These are phyloP conservation scores for Dothiorella sarmentorum DNA, from an alignment of 2,329 filamentous ascomycete species.

Conservation along the genomic window DNA sequence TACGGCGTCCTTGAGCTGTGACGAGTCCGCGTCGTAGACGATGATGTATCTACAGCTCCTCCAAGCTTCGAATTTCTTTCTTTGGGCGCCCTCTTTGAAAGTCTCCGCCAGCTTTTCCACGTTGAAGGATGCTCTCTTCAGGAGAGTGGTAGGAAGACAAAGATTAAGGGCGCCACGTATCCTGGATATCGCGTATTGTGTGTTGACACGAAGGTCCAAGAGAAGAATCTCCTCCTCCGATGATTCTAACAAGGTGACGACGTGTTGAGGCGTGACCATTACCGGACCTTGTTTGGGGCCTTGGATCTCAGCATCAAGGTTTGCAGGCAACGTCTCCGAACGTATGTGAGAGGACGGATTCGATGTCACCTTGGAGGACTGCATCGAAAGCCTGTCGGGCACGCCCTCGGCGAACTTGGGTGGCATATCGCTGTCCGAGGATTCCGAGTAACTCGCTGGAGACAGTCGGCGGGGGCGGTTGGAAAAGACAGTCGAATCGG, in stretches of 20 bases:
- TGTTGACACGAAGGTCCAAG: slow-evolving; percentile 81
- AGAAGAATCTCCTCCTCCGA: slow-evolving; percentile 59
- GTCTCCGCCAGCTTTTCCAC: slow-evolving; percentile 83
- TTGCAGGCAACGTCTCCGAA: slow-evolving; percentile 46
- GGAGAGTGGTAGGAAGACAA: slow-evolving; percentile 88
- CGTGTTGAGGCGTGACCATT: slow-evolving; percentile 47
- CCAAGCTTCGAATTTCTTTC: slow-evolving; percentile 74
- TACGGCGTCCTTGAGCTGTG: slow-evolving; percentile 74
- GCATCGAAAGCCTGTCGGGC: slow-evolving; percentile 31
- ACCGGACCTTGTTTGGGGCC: slow-evolving; percentile 28
- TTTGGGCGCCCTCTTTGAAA: slow-evolving; percentile 69
- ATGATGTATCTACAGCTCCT: slow-evolving; percentile 69
- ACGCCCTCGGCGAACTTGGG: slow-evolving; percentile 31
- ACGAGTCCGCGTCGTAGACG: slow-evolving; percentile 79
- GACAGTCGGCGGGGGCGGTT: slow-evolving; percentile 46
- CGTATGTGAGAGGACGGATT: slow-evolving; percentile 29
- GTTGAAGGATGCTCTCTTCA: slow-evolving; percentile 89
- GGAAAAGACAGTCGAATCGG: slow-evolving; percentile 40
- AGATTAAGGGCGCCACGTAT: slow-evolving; percentile 82
- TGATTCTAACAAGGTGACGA: slow-evolving; percentile 48
- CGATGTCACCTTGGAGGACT: slow-evolving; percentile 12
- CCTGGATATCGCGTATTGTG: slow-evolving; percentile 72
- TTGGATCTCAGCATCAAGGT: slow-evolving; percentile 24
- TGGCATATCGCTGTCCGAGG: slow-evolving; percentile 29
- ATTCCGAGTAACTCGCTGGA: slow-evolving; percentile 41